Conservation (phyloP, 352 stramenopile species). For the Thalassiosira mediterranea region DNA sequence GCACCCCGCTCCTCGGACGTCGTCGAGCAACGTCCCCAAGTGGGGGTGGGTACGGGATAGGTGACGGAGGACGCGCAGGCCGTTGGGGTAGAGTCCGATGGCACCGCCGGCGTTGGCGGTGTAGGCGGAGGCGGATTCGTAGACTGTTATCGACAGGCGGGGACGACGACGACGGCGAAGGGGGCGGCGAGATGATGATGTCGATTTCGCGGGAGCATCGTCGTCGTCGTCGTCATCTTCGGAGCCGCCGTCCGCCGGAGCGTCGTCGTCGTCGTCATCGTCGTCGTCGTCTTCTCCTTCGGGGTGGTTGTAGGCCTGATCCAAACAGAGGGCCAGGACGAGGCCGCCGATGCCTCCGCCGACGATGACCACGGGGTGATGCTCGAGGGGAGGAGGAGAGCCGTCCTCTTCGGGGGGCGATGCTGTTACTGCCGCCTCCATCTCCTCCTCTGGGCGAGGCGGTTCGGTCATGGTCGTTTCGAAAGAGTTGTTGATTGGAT, state of each 20-base stretch:
- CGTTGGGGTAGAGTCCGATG: constrained; percentile 75
- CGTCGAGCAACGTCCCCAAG: constrained; percentile 14
- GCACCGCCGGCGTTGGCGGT: constrained; percentile 55
- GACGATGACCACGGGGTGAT: constrained; percentile 52
- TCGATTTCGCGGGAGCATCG: neutral
- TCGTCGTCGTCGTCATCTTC: neutral
- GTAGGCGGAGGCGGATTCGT: constrained; percentile 62
- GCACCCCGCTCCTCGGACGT: constrained; percentile 52
- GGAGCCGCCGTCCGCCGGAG: neutral
- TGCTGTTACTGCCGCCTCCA: too few relatives aligned
- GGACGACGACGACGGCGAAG: too few relatives aligned
- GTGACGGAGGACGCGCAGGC: constrained; percentile 64
- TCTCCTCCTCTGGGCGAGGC: too few relatives aligned
- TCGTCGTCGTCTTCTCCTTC: neutral
- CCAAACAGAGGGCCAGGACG: constrained; percentile 59
- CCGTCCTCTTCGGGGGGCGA: too few relatives aligned
- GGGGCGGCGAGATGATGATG: neutral
- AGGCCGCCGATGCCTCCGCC: constrained; percentile 71
- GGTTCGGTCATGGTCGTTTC: too few relatives aligned
- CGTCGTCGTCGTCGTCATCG: constrained; percentile 21
- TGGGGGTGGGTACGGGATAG: constrained; percentile 28
- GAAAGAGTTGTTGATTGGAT: too few relatives aligned
- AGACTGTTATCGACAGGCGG: constrained; percentile 56
- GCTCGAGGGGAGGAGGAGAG: too few relatives aligned
- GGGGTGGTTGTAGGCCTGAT: constrained; percentile 45